Percentiles rank a stretch among this genome's conserved stretches.
Evolutionary conservation across 768 basidiomycete species (phyloP).

Genomic region (Pleurotus salmoneostramineus): DNA sequence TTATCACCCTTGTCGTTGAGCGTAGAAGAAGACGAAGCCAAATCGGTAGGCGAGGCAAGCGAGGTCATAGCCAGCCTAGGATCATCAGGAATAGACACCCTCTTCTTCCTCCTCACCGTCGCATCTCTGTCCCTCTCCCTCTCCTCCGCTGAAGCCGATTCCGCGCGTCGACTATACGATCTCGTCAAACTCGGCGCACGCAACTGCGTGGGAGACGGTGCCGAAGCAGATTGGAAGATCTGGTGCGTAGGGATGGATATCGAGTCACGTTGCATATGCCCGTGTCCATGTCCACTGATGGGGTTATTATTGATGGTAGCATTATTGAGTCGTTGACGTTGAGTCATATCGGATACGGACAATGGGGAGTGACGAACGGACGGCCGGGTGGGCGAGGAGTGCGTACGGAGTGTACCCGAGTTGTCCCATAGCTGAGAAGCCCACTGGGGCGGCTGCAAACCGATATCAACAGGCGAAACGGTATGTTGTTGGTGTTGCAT

Average conservation of each 20-base stretch:
- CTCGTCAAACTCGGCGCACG: constrained; percentile 41
- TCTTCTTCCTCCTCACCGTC: constrained; percentile 65
- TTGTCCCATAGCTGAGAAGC: constrained; percentile 63
- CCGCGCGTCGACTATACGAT: constrained; percentile 63
- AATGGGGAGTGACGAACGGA: constrained; percentile 47
- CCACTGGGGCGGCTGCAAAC: constrained; percentile 56
- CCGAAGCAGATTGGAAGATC: constrained; percentile 69
- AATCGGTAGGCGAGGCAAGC: too few relatives aligned
- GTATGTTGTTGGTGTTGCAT: constrained; percentile 49
- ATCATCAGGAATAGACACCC: constrained; percentile 33
- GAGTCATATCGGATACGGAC: constrained; percentile 32
- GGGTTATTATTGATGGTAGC: too few relatives aligned
- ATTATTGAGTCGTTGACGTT: constrained; percentile 35
- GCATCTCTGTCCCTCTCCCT: constrained; percentile 74
- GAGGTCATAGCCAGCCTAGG: constrained; percentile 27
- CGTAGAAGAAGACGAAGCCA: neutral
- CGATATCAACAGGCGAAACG: constrained; percentile 59
- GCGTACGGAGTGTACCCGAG: constrained; percentile 39
- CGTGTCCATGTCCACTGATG: too few relatives aligned
- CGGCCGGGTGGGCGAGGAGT: constrained; percentile 35
- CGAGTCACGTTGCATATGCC: constrained; percentile 41
- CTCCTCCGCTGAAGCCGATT: constrained; percentile 51
- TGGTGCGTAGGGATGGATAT: constrained; percentile 43
- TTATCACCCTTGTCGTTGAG: too few relatives aligned
- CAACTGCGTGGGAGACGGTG: constrained; percentile 50